phyloP scores from a whole-genome alignment of 306 rosid genomes.

The Purshia tridentata region DNA sequence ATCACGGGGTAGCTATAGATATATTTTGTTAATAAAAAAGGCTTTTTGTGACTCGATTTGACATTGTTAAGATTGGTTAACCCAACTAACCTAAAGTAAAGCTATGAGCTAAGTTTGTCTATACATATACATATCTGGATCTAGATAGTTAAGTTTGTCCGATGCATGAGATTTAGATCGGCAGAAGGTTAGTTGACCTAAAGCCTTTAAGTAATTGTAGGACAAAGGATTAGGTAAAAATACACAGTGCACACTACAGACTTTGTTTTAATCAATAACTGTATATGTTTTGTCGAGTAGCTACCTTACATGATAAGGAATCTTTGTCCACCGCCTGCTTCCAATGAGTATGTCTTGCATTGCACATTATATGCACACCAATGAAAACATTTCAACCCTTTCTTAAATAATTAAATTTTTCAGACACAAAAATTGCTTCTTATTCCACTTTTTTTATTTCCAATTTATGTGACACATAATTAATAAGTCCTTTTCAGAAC shows the following conservation, averaged over 20 bases:
- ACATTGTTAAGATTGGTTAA: no score
- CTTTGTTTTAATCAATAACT: neutral
- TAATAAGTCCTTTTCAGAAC: no score
- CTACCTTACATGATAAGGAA: constrained; percentile 30
- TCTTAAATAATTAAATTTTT: no score
- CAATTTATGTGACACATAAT: no score
- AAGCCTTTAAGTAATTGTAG: constrained; percentile 30
- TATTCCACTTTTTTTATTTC: no score
- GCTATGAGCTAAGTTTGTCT: neutral
- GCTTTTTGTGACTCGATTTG: no score
- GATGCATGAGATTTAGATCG: constrained; percentile 14
- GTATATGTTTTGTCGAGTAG: constrained; percentile 17
- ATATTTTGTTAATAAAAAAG: no score
- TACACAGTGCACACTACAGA: neutral
- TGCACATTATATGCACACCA: no score
- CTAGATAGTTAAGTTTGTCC: constrained; percentile 9
- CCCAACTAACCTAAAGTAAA: no score
- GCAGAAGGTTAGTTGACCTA: constrained; percentile 48
- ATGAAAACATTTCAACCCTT: no score
- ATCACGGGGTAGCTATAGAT: no score
- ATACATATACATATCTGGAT: neutral
- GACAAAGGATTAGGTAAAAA: constrained; percentile 31
- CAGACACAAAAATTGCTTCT: no score
- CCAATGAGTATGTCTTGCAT: constrained; percentile 18
- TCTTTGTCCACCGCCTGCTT: constrained; percentile 33